phyloP scores from a whole-genome alignment of 2,329 filamentous ascomycete genomes.

The Mycosphaerella sp. region DNA sequence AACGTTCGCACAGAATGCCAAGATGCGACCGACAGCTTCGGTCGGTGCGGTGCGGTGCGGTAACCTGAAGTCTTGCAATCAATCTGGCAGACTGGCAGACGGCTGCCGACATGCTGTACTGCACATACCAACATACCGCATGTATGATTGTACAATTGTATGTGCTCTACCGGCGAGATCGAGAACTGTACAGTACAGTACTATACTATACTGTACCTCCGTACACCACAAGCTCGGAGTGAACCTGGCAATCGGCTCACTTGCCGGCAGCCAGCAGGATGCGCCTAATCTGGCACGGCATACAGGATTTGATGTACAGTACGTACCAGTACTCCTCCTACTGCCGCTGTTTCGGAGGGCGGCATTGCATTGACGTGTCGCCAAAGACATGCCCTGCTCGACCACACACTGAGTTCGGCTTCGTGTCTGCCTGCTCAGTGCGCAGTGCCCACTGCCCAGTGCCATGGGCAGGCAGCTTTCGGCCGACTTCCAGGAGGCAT shows the following conservation, averaged over 20 bases:
- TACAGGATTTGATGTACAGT: no score
- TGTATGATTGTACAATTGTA: background rate
- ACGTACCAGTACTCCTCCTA: no score
- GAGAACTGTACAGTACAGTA: no score
- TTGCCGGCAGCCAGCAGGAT: constrained; percentile 10
- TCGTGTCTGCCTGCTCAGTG: no score
- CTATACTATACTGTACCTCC: no score
- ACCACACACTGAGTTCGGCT: constrained; percentile 3
- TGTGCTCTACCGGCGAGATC: background rate
- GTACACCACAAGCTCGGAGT: constrained; percentile 2
- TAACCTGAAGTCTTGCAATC: background rate
- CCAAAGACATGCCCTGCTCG: constrained; percentile 4
- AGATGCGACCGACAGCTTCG: no score
- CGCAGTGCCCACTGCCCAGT: no score
- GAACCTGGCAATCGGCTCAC: constrained; percentile 13
- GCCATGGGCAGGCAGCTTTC: no score
- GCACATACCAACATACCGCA: no score
- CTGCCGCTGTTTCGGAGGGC: constrained; percentile 8
- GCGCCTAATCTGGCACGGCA: constrained; percentile 8
- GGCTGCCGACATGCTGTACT: background rate
- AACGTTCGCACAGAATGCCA: no score
- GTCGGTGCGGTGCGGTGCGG: background rate
- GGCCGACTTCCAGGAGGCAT: no score
- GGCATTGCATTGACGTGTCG: constrained; percentile 15
- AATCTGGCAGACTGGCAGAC: constrained; percentile 1